Evolutionary conservation across 2,329 filamentous ascomycete species (phyloP).

Genomic region (Zasmidium cellare): DNA sequence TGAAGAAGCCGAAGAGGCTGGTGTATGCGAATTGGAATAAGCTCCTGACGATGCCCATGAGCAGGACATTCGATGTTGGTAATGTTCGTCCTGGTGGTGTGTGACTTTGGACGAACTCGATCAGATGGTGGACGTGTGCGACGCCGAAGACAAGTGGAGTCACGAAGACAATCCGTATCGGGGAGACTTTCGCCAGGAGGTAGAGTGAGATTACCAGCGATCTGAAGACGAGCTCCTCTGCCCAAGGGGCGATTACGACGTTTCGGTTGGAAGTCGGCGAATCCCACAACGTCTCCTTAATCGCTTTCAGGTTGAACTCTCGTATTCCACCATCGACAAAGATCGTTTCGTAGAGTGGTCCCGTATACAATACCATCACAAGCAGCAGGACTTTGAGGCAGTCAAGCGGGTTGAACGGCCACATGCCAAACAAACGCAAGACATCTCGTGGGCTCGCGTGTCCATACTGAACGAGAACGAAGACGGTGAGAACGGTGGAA

Average conservation of each 20-base stretch:
- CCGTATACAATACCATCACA: slow-evolving; percentile 76
- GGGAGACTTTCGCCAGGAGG: slow-evolving; percentile 63
- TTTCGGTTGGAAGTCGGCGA: slow-evolving; percentile 87
- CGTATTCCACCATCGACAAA: slow-evolving; percentile 71
- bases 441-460: slow-evolving; percentile 54
- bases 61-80: slow-evolving; percentile 23
- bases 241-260: slow-evolving; percentile 78
- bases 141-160: slow-evolving; percentile 89
- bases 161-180: slow-evolving; percentile 67
- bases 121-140: slow-evolving; percentile 92
- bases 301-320: slow-evolving; percentile 48
- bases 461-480: slow-evolving; percentile 61
- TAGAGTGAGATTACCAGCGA: slow-evolving; percentile 82
- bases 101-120: slow-evolving; percentile 84
- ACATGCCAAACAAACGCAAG: slow-evolving; percentile 74
- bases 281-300: slow-evolving; percentile 61
- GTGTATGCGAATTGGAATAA: slow-evolving; percentile 87
- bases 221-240: slow-evolving; percentile 92
- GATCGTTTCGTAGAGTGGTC: slow-evolving; percentile 78
- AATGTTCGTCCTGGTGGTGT: slow-evolving; percentile 48
- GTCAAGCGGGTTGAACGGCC: slow-evolving; percentile 64
- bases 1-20: slow-evolving; percentile 89
- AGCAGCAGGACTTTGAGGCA: slow-evolving; percentile 62
- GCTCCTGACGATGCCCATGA: slow-evolving; percentile 61
- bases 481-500: slow-evolving; percentile 66